These are phyloP conservation scores for Pichia sp. DNA, from an alignment of 1,139 yeast genomes.

Conservation along the genomic window DNA sequence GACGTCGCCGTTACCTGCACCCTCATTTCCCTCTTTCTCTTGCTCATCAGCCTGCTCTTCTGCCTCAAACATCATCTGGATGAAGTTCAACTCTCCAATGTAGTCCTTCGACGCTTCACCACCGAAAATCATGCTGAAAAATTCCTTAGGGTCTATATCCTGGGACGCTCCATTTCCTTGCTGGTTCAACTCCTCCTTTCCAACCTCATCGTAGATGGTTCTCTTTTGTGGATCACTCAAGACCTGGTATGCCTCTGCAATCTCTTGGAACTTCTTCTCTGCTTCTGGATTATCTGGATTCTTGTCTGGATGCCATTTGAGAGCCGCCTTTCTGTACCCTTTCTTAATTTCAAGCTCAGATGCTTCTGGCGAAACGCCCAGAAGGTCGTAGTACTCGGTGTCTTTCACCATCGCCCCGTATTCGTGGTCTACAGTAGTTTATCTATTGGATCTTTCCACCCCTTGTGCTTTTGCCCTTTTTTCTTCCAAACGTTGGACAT, in stretches of 20 bases:
- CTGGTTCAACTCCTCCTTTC: slow-evolving; percentile 57
- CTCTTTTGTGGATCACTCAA: slow-evolving; percentile 71
- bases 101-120: slow-evolving; percentile 87
- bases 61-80: slow-evolving; percentile 54
- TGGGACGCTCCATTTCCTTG: slow-evolving; percentile 49
- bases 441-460: background rate
- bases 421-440: background rate
- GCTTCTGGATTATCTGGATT: slow-evolving; percentile 85
- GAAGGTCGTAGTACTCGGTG: slow-evolving; percentile 78
- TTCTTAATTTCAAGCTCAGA: slow-evolving; percentile 81
- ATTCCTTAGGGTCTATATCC: slow-evolving; percentile 81
- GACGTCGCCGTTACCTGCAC: background rate
- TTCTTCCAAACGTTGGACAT: background rate
- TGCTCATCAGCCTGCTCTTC: slow-evolving; percentile 23
- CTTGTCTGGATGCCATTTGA: slow-evolving; percentile 90
- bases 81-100: slow-evolving; percentile 68
- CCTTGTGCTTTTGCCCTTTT: background rate
- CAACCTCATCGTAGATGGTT: slow-evolving; percentile 74
- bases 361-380: slow-evolving; percentile 67
- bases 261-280: slow-evolving; percentile 49
- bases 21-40: slow-evolving; percentile 9
- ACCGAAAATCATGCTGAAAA: slow-evolving; percentile 83
- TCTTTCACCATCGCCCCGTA: slow-evolving; percentile 68
- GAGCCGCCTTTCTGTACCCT: slow-evolving; percentile 88
- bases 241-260: slow-evolving; percentile 80